Evolutionary conservation across 768 basidiomycete genomes (phyloP).

Genomic region (Scleroderma citrinum): DNA sequence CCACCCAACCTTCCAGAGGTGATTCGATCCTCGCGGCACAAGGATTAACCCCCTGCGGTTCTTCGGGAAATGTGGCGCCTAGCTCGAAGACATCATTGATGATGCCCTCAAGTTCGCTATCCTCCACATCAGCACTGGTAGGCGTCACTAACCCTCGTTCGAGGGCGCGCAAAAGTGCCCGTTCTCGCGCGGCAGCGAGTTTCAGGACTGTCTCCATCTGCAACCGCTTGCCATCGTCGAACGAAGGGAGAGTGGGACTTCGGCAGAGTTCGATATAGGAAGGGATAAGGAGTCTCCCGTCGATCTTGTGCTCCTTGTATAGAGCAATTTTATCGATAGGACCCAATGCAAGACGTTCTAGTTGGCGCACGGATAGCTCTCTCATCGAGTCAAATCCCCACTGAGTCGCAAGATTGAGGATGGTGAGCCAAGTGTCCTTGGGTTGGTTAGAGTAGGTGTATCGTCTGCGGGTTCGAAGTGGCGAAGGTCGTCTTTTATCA

Average conservation of each 20-base stretch:
- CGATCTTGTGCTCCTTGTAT: slow-evolving; percentile 50
- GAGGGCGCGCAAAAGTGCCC: slow-evolving; percentile 29
- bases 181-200: slow-evolving; percentile 51
- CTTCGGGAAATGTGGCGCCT: slow-evolving; percentile 3
- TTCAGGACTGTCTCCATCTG: slow-evolving; percentile 50
- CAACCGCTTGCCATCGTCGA: slow-evolving; percentile 51
- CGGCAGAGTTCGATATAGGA: slow-evolving; percentile 48
- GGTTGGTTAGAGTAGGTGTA: slow-evolving; percentile 51
- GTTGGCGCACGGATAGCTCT: slow-evolving; percentile 47
- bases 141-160: slow-evolving; percentile 25
- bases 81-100: slow-evolving; percentile 30
- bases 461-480: slow-evolving; percentile 28
- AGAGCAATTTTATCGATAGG: slow-evolving; percentile 50
- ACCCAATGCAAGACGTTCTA: slow-evolving; percentile 41
- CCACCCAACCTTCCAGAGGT: background rate
- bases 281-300: slow-evolving; percentile 42
- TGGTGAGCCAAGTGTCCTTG: slow-evolving; percentile 46
- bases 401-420: slow-evolving; percentile 46
- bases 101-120: slow-evolving; percentile 22
- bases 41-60: no score
- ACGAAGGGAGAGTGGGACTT: slow-evolving; percentile 44
- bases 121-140: slow-evolving; percentile 18
- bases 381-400: slow-evolving; percentile 54
- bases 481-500: background rate
- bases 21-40: background rate